phyloP scores from a whole-genome alignment of 441 rosid genomes.

The Eruca vesicaria region DNA sequence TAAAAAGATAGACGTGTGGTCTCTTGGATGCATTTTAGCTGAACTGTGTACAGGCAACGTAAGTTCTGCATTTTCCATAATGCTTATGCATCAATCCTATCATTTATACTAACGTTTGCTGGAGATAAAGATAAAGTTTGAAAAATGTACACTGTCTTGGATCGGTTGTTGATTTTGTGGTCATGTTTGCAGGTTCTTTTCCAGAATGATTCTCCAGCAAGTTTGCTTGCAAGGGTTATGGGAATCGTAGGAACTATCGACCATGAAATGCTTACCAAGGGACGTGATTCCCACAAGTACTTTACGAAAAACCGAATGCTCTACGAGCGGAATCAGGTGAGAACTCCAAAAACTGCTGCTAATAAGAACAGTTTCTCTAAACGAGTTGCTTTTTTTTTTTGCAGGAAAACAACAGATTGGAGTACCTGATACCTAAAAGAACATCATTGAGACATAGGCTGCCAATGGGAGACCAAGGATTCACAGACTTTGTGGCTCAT shows the following conservation, averaged over 20 bases:
- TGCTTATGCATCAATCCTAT: background rate
- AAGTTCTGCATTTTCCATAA: slow-evolving; percentile 40
- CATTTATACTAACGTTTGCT: background rate
- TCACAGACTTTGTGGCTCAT: slow-evolving; percentile 87
- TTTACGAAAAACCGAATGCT: slow-evolving; percentile 93
- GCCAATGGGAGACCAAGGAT: slow-evolving; percentile 99
- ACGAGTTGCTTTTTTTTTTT: background rate
- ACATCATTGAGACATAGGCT: slow-evolving; percentile 86
- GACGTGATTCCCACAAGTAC: slow-evolving; percentile 92
- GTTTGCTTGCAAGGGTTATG: slow-evolving; percentile 83
- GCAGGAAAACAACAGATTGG: slow-evolving; percentile 88
- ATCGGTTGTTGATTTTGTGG: background rate
- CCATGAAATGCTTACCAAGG: slow-evolving; percentile 83
- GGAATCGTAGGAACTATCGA: slow-evolving; percentile 82
- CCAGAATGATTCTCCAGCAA: slow-evolving; percentile 97
- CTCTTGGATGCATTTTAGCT: slow-evolving; percentile 97
- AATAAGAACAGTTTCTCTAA: background rate
- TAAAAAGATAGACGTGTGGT: slow-evolving; percentile 96
- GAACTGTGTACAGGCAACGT: slow-evolving; percentile 99
- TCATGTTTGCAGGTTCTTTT: slow-evolving; percentile 71
- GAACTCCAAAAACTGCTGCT: slow-evolving; percentile 33
- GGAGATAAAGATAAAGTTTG: background rate
- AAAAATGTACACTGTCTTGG: background rate
- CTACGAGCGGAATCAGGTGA: slow-evolving; percentile 88
- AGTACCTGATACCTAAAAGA: slow-evolving; percentile 87